Evolutionary conservation across 1,284 basidiomycete genomes (phyloP), one percentile per base, ranked within the genome.

Genomic region (Cryptococcus depauperatus): DNA sequence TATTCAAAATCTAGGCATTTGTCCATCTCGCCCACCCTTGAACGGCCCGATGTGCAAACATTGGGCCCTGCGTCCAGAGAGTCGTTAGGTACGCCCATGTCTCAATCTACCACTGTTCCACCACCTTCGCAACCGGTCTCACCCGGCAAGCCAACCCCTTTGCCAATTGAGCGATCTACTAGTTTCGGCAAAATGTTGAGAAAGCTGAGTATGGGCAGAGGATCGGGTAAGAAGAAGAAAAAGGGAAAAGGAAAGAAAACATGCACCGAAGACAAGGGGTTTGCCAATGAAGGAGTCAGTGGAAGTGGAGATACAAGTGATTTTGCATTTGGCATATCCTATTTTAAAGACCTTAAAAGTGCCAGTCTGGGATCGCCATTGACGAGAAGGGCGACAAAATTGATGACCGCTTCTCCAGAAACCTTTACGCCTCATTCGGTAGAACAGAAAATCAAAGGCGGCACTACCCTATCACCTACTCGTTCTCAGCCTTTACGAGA

Each of bases 21-120:
- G 28, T 33, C 43, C 13, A 22, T 35, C n/a, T 16, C 28, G 5
- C 45, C 50, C 5, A 38, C 43, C 6, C 16, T 35, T 23, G 44
- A 44, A 25, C 47, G 39, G 43, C 35, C 18, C 23, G 16, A 5
- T 37, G n/a, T 13, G 3, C 32, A 9, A n/a, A 8, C 16, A 18
- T 25, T 22, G 3, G 35, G 16, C 8, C 35, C 13, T 37, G 21
- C 21, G 8, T 21, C 35, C 16, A 13, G 5, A 11, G 13, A 30
- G 16, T 30, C 29, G 7, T 22, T 37, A 16, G 11, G 35, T 22
- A 14, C 23, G 14, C 19, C 35, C 9, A 37, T 22, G 8, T 37
- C 35, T 9, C 18, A 22, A 37, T 18, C 21, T 14, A 21, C 9
- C 14, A 37, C 16, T 9, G 19, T 37, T 22, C 35, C 35, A 9